phyloP scores from a whole-genome alignment of 805 yeast genomes.

The Millerozyma miso region DNA sequence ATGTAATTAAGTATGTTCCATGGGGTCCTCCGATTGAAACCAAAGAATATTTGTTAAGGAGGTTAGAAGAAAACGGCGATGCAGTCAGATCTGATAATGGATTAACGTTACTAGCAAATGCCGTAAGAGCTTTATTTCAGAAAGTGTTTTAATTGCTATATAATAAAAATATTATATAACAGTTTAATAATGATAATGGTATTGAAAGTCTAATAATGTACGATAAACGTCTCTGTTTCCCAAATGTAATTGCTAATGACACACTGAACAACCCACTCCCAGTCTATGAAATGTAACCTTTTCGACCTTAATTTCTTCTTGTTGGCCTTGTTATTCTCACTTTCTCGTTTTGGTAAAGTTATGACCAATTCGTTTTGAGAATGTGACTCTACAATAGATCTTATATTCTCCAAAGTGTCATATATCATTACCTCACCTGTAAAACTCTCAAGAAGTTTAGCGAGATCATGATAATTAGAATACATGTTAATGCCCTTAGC shows the following conservation, averaged over 20 bases:
- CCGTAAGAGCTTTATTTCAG: constrained; percentile 22
- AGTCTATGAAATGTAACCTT: constrained; percentile 30
- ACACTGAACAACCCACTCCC: constrained; percentile 71
- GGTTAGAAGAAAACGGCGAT: constrained; percentile 94
- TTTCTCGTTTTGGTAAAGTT: not conserved
- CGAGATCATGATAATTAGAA: constrained; percentile 7
- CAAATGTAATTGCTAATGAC: constrained; percentile 40
- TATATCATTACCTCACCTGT: not conserved
- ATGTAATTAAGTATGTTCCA: constrained; percentile 89
- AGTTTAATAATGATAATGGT: not conserved
- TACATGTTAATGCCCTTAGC: constrained; percentile 22
- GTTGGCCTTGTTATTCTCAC: not conserved
- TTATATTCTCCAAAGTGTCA: not conserved
- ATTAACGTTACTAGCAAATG: constrained; percentile 63
- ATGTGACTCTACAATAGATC: not conserved
- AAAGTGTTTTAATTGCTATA: constrained; percentile 15
- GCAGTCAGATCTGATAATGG: constrained; percentile 85
- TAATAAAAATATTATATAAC: not conserved
- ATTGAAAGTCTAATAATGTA: not conserved
- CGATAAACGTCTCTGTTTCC: constrained; percentile 13
- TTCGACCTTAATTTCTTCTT: not conserved
- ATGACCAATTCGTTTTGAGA: not conserved
- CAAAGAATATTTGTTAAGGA: constrained; percentile 80
- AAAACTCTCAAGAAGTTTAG: not conserved
- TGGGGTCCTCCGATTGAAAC: constrained; percentile 98